Evolutionary conservation across 495 filamentous ascomycete genomes (phyloP), one percentile per base, ranked within the genome.

Genomic region (Aspergillus incahuasiensis): DNA sequence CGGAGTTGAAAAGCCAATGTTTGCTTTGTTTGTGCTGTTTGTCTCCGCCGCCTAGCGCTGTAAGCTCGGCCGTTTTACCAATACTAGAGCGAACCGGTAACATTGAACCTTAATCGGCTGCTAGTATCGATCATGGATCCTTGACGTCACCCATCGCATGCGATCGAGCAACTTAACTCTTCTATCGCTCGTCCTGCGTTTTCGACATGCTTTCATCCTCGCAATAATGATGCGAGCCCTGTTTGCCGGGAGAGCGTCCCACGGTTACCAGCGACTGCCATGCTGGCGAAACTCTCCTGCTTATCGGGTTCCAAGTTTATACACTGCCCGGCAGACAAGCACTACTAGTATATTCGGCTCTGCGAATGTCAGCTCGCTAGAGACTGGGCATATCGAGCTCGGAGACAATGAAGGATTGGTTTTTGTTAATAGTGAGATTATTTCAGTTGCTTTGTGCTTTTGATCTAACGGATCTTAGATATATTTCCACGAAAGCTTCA

Each of bases 401-500:
- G 75, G 68, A 1, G 69, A 84, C 0, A 86, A 87, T 54, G 90
- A 97, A 72, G 85, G 84, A 0, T 84, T 97, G 21, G 62, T 98
- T 6, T 98, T 92, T 70, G 84, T 98, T 58, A 90, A 95, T 65
- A 96, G 90, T 95, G 70, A 63, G 84, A 1, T 5, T 30, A 7
- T 19, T 2, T 3, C 12, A 1, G 21, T 34, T 16, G 34, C n/a
- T 7, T 34, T 39, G 7, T 3, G 16, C 12, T 34, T 13, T 22
- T 1, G 16, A n/a, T 24, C 28, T 49, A 35, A 58, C 38, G 1
- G 16, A 11, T 16, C 47, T 20, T 60, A 96, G 91, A 91, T 73
- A 78, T 96, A 44, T 94, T 91, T 51, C 92, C 94, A 3, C 75
- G 91, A 19, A 88, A 81, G 58, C 73, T 95, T 24, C 86, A 85